Percentiles rank a stretch among this genome's conserved stretches.
These are phyloP conservation scores for Tillandsia fasciculata DNA, from an alignment of 176 grass and related monocot species.

Conservation along the genomic window DNA sequence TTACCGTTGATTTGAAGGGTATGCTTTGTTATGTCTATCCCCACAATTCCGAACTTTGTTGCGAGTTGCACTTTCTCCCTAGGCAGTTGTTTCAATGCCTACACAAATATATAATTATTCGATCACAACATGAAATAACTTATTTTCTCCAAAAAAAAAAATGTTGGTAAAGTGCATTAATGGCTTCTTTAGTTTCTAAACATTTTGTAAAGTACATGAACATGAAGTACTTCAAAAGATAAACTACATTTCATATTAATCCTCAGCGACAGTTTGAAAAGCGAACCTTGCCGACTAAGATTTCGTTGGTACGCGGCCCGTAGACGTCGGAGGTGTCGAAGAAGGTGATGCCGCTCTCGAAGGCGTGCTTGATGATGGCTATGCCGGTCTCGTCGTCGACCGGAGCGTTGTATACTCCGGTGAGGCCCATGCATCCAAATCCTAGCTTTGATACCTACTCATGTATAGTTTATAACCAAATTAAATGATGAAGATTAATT, in stretches of 20 bases:
- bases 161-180: too few relatives aligned
- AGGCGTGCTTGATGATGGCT: conserved; percentile 57
- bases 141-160: too few relatives aligned
- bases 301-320: conserved; percentile 52
- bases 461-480: not conserved
- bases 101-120: not conserved
- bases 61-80: conserved; percentile 62
- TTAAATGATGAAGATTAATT: not conserved
- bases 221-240: not conserved
- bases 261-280: too few relatives aligned
- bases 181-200: too few relatives aligned
- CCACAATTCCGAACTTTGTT: conserved; percentile 55
- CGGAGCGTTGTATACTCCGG: conserved; percentile 42
- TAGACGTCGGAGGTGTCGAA: conserved; percentile 80
- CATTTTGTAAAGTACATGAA: too few relatives aligned
- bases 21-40: not conserved
- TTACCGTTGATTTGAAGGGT: conserved; percentile 19
- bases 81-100: conserved; percentile 74
- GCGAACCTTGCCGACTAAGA: conserved; percentile 46
- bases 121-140: too few relatives aligned
- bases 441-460: conserved; percentile 77
- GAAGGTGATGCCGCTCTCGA: conserved; percentile 62
- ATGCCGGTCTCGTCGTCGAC: conserved; percentile 38
- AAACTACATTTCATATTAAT: conserved; percentile 7
- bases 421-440: conserved; percentile 64